phyloP scores from a whole-genome alignment of 2,329 filamentous ascomycete genomes.

The Biscogniauxia mediterranea region DNA sequence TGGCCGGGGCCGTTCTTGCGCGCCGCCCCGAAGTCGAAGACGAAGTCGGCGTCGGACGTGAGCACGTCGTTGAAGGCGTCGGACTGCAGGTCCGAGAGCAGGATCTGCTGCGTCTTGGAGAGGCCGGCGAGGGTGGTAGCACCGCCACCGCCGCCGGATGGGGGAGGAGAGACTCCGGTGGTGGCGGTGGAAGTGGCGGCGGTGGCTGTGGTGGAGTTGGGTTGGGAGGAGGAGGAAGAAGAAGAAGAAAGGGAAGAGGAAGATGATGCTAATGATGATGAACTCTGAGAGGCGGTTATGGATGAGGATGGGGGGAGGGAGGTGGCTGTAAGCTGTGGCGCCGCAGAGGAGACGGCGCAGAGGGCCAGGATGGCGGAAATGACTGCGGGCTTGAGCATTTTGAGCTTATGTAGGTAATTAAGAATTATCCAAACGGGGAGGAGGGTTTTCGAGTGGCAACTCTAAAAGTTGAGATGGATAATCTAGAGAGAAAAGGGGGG shows the following conservation, averaged over 20 bases:
- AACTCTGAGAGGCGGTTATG: conserved; percentile 4
- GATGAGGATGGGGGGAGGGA: conserved; percentile 1
- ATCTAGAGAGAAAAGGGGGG: conserved; percentile 3
- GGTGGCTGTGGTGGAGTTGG: no score
- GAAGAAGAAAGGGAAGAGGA: background rate
- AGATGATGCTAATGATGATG: no score
- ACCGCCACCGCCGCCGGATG: background rate
- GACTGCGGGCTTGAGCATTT: conserved; percentile 37
- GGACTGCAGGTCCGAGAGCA: conserved; percentile 40
- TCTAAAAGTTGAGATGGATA: background rate
- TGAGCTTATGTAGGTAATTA: conserved; percentile 14
- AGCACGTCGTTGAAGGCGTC: conserved; percentile 44
- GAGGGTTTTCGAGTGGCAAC: background rate
- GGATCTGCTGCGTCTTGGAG: conserved; percentile 38
- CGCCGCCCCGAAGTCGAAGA: conserved; percentile 46
- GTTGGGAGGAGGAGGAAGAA: conserved; percentile 6
- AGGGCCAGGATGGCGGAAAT: conserved; percentile 40
- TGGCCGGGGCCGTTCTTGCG: conserved; percentile 34
- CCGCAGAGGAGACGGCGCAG: conserved; percentile 29
- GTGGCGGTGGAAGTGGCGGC: conserved; percentile 8
- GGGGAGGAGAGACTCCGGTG: conserved; percentile 10
- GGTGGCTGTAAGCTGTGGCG: conserved; percentile 1
- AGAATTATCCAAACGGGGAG: background rate
- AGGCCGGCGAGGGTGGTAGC: conserved; percentile 16
- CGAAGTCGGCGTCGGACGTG: conserved; percentile 40